phyloP scores from a whole-genome alignment of 2,329 filamentous ascomycete genomes.

The Talaromyces pinophilus region DNA sequence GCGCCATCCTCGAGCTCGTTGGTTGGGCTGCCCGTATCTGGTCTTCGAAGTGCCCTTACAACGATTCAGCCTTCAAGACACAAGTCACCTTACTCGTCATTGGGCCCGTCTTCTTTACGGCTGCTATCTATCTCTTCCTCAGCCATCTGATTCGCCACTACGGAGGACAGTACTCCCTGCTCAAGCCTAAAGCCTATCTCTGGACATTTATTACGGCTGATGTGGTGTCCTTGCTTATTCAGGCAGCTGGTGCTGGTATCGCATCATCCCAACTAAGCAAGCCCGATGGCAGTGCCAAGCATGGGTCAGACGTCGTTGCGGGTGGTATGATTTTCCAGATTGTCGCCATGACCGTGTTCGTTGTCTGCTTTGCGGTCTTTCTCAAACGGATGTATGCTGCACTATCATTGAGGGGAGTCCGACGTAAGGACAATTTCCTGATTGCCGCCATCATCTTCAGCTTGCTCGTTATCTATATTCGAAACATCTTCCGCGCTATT shows the following conservation, averaged over 20 bases:
- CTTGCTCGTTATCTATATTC: slow-evolving; percentile 48
- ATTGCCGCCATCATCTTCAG: slow-evolving; percentile 44
- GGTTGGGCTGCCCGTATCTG: slow-evolving; percentile 54
- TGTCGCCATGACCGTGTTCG: slow-evolving; percentile 56
- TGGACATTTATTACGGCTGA: slow-evolving; percentile 45
- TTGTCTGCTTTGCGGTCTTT: slow-evolving; percentile 32
- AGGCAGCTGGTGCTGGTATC: slow-evolving; percentile 58
- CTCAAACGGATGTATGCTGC: background rate
- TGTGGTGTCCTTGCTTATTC: slow-evolving; percentile 56
- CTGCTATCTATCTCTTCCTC: slow-evolving; percentile 53
- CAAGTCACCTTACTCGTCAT: slow-evolving; percentile 50
- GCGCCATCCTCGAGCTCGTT: slow-evolving; percentile 1
- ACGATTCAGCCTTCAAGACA: slow-evolving; percentile 51
- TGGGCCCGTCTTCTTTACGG: slow-evolving; percentile 54
- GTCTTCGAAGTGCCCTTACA: slow-evolving; percentile 53
- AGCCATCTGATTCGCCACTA: slow-evolving; percentile 49
- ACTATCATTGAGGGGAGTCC: background rate
- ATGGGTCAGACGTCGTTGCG: slow-evolving; percentile 52
- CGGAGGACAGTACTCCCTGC: slow-evolving; percentile 46
- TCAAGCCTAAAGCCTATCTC: slow-evolving; percentile 43
- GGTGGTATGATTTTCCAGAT: slow-evolving; percentile 62
- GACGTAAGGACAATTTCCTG: slow-evolving; percentile 22
- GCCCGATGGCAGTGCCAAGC: slow-evolving; percentile 48
- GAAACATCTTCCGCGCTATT: slow-evolving; percentile 54
- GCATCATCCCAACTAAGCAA: slow-evolving; percentile 49